A percentile compares a stretch with the other conserved stretches of the same genome.
Conservation (phyloP, 768 basidiomycete genomes). For the Mycena polygramma region DNA sequence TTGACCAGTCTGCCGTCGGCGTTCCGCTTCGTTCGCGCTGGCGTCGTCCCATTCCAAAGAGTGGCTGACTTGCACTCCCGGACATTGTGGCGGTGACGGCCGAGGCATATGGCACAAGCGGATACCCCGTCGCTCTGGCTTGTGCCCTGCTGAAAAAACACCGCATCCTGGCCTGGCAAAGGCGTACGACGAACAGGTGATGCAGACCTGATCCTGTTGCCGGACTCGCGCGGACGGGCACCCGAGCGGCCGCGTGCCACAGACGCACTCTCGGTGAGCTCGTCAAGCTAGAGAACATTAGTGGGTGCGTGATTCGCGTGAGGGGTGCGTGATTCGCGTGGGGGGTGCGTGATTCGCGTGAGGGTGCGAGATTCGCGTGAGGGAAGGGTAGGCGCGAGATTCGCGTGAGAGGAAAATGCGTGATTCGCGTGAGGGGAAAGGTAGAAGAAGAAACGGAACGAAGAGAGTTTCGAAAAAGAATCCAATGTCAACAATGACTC, state of each 20-base stretch:
- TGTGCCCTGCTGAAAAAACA: constrained; percentile 19
- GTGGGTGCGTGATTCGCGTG: not conserved
- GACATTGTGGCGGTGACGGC: constrained; percentile 12
- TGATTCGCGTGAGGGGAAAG: not conserved
- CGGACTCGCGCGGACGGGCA: not conserved
- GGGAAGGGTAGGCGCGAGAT: constrained; percentile 11
- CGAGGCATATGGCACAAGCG: constrained; percentile 20
- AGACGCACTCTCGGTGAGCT: not conserved
- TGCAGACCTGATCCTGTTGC: not conserved
- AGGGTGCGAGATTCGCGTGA: not conserved
- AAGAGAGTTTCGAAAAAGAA: too few species aligned
- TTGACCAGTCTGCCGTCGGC: not conserved
- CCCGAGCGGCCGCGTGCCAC: not conserved
- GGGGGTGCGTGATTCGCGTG: not conserved
- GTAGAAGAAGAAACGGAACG: too few species aligned
- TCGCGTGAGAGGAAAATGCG: constrained; percentile 1
- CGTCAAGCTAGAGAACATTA: not conserved
- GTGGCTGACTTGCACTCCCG: not conserved
- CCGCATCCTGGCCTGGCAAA: not conserved
- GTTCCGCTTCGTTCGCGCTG: not conserved
- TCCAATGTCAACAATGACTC: too few species aligned
- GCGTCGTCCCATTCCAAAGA: constrained; percentile 8
- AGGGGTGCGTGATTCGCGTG: not conserved
- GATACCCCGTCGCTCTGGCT: constrained; percentile 3
- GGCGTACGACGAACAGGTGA: constrained; percentile 2